These are phyloP conservation scores for Aureobasidium sp. DNA, from an alignment of 2,329 filamentous ascomycete species.

Conservation along the genomic window DNA sequence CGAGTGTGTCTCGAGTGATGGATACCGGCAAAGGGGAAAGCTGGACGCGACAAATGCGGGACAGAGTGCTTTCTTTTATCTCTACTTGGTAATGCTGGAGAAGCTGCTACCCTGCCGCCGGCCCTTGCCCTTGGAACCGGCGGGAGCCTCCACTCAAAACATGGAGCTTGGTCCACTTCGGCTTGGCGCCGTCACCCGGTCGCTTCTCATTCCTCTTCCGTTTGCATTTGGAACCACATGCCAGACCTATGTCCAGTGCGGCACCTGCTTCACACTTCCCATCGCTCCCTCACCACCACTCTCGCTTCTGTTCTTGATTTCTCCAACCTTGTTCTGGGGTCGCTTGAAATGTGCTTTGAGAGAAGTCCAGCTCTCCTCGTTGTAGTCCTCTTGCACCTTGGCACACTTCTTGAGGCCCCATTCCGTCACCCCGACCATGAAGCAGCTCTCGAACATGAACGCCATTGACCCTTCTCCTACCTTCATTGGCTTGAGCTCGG, in stretches of 20 bases:
- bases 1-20: too few relatives aligned
- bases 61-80: constrained; percentile 3
- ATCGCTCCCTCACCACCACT: constrained; percentile 19
- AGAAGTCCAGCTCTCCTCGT: constrained; percentile 69
- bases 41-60: too few relatives aligned
- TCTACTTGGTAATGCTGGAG: not conserved
- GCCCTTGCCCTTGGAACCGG: too few relatives aligned
- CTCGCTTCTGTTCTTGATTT: constrained; percentile 21
- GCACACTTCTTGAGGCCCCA: constrained; percentile 64
- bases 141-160: too few relatives aligned
- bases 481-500: constrained; percentile 48
- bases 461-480: constrained; percentile 57
- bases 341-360: constrained; percentile 41
- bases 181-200: not conserved
- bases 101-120: too few relatives aligned
- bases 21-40: too few relatives aligned
- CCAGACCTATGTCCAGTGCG: constrained; percentile 26
- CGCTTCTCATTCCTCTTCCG: not conserved
- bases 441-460: constrained; percentile 62
- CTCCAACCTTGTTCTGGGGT: constrained; percentile 21
- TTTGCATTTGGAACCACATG: too few relatives aligned
- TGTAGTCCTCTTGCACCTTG: constrained; percentile 68
- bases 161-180: not conserved
- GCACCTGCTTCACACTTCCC: constrained; percentile 25
- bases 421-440: constrained; percentile 65